A percentile compares a stretch with the other conserved stretches of the same genome.
Evolutionary conservation across 352 stramenopile genomes (phyloP).

Genomic region (Phytophthora constricta): DNA sequence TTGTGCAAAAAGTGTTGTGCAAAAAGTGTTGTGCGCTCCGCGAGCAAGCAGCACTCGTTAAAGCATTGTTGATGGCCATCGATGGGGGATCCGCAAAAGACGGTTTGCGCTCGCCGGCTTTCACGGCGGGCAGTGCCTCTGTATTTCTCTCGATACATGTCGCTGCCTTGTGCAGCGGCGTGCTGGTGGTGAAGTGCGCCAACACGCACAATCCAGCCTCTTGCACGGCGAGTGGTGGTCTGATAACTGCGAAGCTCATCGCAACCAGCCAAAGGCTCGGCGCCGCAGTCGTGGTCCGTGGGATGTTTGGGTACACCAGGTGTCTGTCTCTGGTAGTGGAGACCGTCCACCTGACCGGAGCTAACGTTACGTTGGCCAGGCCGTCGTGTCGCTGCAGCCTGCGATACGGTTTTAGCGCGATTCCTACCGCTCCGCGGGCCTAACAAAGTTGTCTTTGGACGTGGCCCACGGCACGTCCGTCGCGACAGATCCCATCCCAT

Average conservation of each 20-base stretch:
- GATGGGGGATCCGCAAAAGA: constrained; percentile 16
- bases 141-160: constrained; percentile 41
- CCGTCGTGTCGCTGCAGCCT: constrained; percentile 20
- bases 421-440: too few species aligned
- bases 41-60: too few species aligned
- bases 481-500: too few species aligned
- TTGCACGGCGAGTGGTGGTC: constrained; percentile 12
- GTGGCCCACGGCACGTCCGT: too few species aligned
- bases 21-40: too few species aligned
- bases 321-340: constrained; percentile 27
- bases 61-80: too few species aligned
- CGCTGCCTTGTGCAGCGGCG: constrained; percentile 1
- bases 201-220: constrained; percentile 10
- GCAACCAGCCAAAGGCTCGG: constrained; percentile 22
- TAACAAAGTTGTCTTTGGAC: too few species aligned
- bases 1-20: too few species aligned
- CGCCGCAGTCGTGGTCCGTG: too few species aligned
- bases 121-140: neutral
- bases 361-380: constrained; percentile 30
- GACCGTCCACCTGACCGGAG: constrained; percentile 10
- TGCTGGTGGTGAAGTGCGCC: constrained; percentile 28
- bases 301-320: constrained; percentile 19
- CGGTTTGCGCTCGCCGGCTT: constrained; percentile 17
- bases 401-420: constrained; percentile 32
- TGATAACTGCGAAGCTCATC: constrained; percentile 28